phyloP scores from a whole-genome alignment of 768 basidiomycete genomes.

The Mrakia hoshinonis region DNA sequence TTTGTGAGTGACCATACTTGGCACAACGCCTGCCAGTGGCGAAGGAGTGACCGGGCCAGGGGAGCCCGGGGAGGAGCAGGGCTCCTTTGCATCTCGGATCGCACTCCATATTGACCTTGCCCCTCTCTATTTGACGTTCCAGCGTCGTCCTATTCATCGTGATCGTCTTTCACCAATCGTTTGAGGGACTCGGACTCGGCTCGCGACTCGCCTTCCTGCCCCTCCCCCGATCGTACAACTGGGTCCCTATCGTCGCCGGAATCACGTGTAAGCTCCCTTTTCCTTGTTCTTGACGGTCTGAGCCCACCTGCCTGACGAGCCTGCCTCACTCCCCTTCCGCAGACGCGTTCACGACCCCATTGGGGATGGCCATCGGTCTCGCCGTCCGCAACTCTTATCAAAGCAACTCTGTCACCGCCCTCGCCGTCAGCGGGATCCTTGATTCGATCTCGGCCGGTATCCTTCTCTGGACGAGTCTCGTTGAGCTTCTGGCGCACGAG shows the following conservation, averaged over 20 bases:
- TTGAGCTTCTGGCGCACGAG: conserved; percentile 89
- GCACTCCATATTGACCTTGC: neutral
- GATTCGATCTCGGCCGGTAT: conserved; percentile 72
- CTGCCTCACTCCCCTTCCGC: neutral
- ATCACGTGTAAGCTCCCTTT: conserved; percentile 44
- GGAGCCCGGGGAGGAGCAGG: no score
- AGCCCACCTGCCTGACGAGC: neutral
- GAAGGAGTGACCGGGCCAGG: no score
- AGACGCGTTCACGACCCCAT: conserved; percentile 66
- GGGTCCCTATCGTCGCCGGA: conserved; percentile 54
- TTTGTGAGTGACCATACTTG: neutral
- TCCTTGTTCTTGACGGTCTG: neutral
- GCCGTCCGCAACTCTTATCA: conserved; percentile 48
- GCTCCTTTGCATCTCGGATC: no score
- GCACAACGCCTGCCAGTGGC: no score
- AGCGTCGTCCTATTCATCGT: conserved; percentile 86
- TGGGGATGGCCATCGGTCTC: conserved; percentile 79
- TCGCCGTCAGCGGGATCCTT: conserved; percentile 70
- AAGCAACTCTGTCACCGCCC: conserved; percentile 22
- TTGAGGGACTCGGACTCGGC: conserved; percentile 89
- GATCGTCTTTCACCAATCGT: conserved; percentile 79
- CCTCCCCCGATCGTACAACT: conserved; percentile 37
- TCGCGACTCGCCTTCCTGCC: conserved; percentile 72
- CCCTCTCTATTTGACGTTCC: neutral
- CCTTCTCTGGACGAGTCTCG: conserved; percentile 61